Percentiles rank a stretch among this genome's conserved stretches.
Evolutionary conservation across 345 rosid species (phyloP).

Genomic region (Euclidium syriacum): DNA sequence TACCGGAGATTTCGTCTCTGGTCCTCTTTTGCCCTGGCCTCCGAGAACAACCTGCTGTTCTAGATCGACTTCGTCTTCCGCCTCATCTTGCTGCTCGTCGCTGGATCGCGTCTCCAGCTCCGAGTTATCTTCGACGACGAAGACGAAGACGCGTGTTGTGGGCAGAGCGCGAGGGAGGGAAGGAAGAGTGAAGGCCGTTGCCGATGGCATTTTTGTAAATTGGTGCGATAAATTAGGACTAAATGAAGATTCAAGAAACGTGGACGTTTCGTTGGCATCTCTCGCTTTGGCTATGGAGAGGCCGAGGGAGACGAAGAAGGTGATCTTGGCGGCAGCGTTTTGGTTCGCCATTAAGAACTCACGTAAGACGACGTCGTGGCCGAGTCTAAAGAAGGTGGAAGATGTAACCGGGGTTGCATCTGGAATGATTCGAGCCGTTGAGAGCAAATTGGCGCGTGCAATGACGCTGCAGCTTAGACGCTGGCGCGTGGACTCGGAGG

Average conservation of each 20-base stretch:
- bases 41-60: background rate
- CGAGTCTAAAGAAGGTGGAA: slow-evolving; percentile 20
- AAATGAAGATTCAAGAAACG: slow-evolving; percentile 11
- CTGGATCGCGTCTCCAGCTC: slow-evolving; percentile 19
- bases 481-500: slow-evolving; percentile 22
- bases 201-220: slow-evolving; percentile 18
- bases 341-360: slow-evolving; percentile 25
- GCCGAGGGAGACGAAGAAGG: background rate
- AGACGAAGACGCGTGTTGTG: background rate
- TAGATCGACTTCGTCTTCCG: background rate
- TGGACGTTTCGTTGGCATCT: slow-evolving; percentile 22
- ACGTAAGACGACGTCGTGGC: background rate
- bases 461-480: slow-evolving; percentile 5
- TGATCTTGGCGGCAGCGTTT: slow-evolving; percentile 30
- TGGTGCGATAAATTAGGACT: slow-evolving; percentile 27
- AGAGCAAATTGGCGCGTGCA: slow-evolving; percentile 23
- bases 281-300: slow-evolving; percentile 18
- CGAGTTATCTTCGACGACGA: slow-evolving; percentile 16
- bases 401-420: slow-evolving; percentile 22
- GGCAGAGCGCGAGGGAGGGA: background rate
- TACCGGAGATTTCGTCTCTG: slow-evolving; percentile 25
- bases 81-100: slow-evolving; percentile 19
- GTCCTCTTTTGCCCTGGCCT: slow-evolving; percentile 17
- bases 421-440: slow-evolving; percentile 12
- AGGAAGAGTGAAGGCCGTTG: background rate